Evolutionary conservation across 1,139 yeast genomes (phyloP), one percentile per base, ranked within the genome.

Genomic region (Kodamaea plutei): DNA sequence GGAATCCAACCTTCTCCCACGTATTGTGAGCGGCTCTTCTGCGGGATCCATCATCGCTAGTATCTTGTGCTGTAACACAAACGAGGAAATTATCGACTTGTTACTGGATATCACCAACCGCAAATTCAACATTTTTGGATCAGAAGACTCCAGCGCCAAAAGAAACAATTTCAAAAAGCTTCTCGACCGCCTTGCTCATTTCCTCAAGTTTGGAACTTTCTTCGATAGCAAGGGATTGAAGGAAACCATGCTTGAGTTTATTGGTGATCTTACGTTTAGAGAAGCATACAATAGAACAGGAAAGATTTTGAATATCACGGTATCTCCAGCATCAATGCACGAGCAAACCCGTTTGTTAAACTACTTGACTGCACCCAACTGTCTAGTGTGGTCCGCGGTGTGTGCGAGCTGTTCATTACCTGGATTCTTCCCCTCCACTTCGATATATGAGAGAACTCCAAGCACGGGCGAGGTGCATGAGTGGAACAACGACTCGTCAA

Each of bases 331-430:
- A 0, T 76, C 87, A 2, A 67, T 79, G 17, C 84, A 80, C 47
- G 91, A 83, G 40, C 74, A 65, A 40, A 65, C 73, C 1, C 45
- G 70, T 11, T 45, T 69, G n/a, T 48, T 68, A 25, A 69, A 68
- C 43, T 66, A 68, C 45, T 50, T 67, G 34, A 69, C 75, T 1
- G 75, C 74, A 1, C 75, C 75, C 1, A 63, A 68, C 41, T 68
- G 73, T 48, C 54, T 68, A 30, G 64, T 75, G 24, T 73, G 81
- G 77, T 85, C 96, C 1, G 98, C 97, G 0, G 96, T 91, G 1
- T 88, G 96, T 59, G 96, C 97, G 1, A 84, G 96, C 23, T 91
- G 98, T 56, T 81, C 97, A 0, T 71, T 91, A 15, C 98, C 99
- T 0, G 84, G 95, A 1, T 71, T 91, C 2, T 93, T 91, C 53